phyloP scores from a whole-genome alignment of 192 early-diverging fungal genomes.

The Coemansia sp. region DNA sequence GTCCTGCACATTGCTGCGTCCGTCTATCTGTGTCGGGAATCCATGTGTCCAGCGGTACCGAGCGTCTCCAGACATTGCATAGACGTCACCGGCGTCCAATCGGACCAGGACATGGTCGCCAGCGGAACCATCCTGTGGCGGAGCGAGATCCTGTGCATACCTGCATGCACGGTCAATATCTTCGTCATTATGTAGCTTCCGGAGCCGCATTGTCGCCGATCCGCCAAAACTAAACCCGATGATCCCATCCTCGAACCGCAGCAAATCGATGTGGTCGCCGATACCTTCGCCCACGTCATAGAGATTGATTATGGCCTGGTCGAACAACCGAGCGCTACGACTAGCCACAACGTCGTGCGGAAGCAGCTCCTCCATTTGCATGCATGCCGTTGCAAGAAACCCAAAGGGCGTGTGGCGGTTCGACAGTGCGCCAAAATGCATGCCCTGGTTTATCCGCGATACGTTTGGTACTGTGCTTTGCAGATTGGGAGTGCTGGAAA shows the following conservation, averaged over 20 bases:
- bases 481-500: slow-evolving; percentile 9
- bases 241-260: slow-evolving; percentile 58
- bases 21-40: slow-evolving; percentile 32
- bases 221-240: slow-evolving; percentile 50
- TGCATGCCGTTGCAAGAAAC: slow-evolving; percentile 6
- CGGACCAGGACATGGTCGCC: slow-evolving; percentile 9
- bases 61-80: slow-evolving; percentile 53
- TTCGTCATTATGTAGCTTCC: neutral
- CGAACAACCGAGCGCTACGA: slow-evolving; percentile 19
- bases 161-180: slow-evolving; percentile 6
- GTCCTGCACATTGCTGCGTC: slow-evolving; percentile 9
- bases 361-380: neutral
- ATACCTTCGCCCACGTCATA: slow-evolving; percentile 58
- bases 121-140: neutral
- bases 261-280: slow-evolving; percentile 56
- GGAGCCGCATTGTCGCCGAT: slow-evolving; percentile 49
- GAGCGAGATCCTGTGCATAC: slow-evolving; percentile 24
- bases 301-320: slow-evolving; percentile 58
- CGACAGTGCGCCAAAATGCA: slow-evolving; percentile 36
- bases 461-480: neutral
- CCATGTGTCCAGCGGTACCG: slow-evolving; percentile 59
- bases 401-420: slow-evolving; percentile 21
- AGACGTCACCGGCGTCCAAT: slow-evolving; percentile 50
- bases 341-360: neutral
- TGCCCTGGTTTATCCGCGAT: slow-evolving; percentile 30